Evolutionary conservation across 2,329 filamentous ascomycete species (phyloP).

Genomic region (Aspergillus clavatus): DNA sequence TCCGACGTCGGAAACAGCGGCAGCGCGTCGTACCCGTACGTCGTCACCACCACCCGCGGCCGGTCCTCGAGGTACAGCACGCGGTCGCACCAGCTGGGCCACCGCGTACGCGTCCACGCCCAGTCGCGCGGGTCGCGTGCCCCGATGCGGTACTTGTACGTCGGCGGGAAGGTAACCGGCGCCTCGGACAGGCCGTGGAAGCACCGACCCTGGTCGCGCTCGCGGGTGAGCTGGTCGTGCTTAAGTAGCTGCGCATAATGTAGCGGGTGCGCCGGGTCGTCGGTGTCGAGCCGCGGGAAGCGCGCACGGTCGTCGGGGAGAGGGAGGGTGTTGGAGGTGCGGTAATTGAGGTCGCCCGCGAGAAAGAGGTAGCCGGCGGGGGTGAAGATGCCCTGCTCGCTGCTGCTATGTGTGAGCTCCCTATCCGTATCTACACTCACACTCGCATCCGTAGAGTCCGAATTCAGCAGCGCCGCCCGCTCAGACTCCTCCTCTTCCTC

Average conservation of each 20-base stretch:
- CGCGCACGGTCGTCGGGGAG: conserved; percentile 49
- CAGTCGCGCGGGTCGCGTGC: conserved; percentile 49
- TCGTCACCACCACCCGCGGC: conserved; percentile 50
- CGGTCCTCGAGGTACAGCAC: conserved; percentile 73
- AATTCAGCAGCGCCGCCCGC: no score
- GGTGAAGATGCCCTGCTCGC: conserved; percentile 62
- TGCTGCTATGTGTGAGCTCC: no score
- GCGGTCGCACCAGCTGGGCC: conserved; percentile 90
- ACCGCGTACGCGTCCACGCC: conserved; percentile 75
- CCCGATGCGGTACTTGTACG: conserved; percentile 74
- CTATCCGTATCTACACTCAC: no score
- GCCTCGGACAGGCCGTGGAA: conserved; percentile 75
- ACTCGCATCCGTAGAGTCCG: no score
- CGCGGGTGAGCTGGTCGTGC: conserved; percentile 72
- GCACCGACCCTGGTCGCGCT: conserved; percentile 63
- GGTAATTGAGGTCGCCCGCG: conserved; percentile 91
- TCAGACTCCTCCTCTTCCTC: conserved; percentile 15
- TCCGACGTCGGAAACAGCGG: conserved; percentile 80
- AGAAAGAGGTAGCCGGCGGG: conserved; percentile 80
- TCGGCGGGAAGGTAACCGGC: conserved; percentile 74
- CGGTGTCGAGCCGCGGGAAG: conserved; percentile 60
- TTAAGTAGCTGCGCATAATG: conserved; percentile 65
- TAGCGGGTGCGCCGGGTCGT: conserved; percentile 44
- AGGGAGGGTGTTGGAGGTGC: conserved; percentile 67
- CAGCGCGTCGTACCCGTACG: conserved; percentile 65